phyloP scores from a whole-genome alignment of 192 early-diverging fungal species.

The Entomortierella chlamydospora region DNA sequence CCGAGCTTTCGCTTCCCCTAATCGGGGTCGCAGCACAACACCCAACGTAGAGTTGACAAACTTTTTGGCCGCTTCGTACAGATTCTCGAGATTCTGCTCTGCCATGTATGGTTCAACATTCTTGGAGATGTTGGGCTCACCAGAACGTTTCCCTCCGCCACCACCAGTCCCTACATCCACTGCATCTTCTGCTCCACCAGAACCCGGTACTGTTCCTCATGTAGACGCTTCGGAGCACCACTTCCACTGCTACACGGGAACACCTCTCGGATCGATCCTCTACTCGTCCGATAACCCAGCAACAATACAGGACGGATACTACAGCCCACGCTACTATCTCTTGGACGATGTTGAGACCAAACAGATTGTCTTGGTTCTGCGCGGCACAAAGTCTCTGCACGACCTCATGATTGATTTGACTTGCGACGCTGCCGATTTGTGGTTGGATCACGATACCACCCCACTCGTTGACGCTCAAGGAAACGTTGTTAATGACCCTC shows the following conservation, averaged over 20 bases:
- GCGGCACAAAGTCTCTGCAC: constrained; percentile 63
- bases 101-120: constrained; percentile 42
- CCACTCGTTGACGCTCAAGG: constrained; percentile 24
- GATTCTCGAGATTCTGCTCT: constrained; percentile 51
- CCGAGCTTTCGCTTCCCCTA: neutral
- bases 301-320: constrained; percentile 42
- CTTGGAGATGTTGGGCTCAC: constrained; percentile 44
- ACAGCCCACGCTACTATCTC: constrained; percentile 61
- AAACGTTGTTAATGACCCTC: constrained; percentile 2
- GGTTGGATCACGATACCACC: constrained; percentile 55
- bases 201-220: neutral
- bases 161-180: constrained; percentile 1
- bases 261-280: constrained; percentile 53
- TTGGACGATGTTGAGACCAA: constrained; percentile 58
- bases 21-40: neutral
- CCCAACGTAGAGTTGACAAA: constrained; percentile 46
- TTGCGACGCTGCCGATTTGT: constrained; percentile 59
- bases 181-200: neutral
- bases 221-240: constrained; percentile 16
- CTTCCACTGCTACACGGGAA: constrained; percentile 39
- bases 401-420: constrained; percentile 64
- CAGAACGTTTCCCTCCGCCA: constrained; percentile 36
- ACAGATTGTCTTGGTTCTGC: constrained; percentile 59
- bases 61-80: constrained; percentile 44
- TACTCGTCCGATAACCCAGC: constrained; percentile 53